A percentile compares a stretch with the other conserved stretches of the same genome.
phyloP scores from a whole-genome alignment of 106 monocot species.

The Apostasia ramifera region DNA sequence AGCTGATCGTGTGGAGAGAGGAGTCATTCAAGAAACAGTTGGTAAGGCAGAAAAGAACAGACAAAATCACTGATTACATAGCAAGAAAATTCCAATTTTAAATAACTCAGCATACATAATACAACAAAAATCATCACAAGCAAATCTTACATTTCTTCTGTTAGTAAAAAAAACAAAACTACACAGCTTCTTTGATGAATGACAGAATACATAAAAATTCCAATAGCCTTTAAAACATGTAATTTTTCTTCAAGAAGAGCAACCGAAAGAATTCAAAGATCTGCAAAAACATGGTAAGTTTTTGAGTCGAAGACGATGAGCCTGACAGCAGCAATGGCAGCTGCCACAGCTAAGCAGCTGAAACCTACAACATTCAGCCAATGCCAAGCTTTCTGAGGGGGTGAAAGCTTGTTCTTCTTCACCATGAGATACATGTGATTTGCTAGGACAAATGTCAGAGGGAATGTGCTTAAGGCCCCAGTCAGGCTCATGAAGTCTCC shows the following conservation, averaged over 20 bases:
- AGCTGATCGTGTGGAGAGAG: too few species aligned
- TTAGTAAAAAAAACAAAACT: too few species aligned
- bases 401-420: conserved; percentile 48
- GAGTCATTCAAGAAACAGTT: too few species aligned
- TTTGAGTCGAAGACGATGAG: conserved; percentile 63
- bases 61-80: too few species aligned
- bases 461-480: conserved; percentile 84
- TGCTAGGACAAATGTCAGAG: conserved; percentile 88
- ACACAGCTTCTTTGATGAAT: too few species aligned
- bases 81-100: too few species aligned
- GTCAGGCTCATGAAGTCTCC: conserved; percentile 98
- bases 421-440: conserved; percentile 88
- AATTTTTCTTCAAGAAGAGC: neutral
- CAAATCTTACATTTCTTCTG: too few species aligned
- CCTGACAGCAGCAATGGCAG: conserved; percentile 56
- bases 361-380: conserved; percentile 76
- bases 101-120: too few species aligned
- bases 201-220: too few species aligned
- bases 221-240: too few species aligned
- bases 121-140: too few species aligned
- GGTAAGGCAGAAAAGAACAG: too few species aligned
- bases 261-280: conserved; percentile 18
- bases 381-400: conserved; percentile 56
- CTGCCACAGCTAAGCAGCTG: conserved; percentile 42
- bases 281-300: conserved; percentile 74